These are phyloP conservation scores for Cubamyces lactineus DNA, from an alignment of 768 basidiomycete genomes.

Conservation along the genomic window DNA sequence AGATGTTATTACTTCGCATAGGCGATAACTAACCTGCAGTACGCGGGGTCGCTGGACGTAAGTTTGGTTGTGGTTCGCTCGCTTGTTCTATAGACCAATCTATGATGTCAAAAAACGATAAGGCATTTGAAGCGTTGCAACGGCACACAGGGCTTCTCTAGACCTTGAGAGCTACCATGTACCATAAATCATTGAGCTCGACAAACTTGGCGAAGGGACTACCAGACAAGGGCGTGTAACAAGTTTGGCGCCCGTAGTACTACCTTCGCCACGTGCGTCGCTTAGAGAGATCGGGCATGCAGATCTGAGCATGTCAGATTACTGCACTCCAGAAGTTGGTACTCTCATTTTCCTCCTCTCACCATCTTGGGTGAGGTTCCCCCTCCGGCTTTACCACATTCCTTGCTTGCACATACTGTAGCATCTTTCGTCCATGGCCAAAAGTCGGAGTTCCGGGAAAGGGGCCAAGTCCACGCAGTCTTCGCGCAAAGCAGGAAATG, in stretches of 20 bases:
- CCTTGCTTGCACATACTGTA: neutral
- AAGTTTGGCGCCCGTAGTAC: neutral
- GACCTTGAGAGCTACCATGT: too few species aligned
- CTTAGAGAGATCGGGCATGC: neutral
- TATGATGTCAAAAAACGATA: too few species aligned
- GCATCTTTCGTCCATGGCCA: neutral
- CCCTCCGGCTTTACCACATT: neutral
- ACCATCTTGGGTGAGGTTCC: neutral
- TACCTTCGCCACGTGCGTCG: neutral
- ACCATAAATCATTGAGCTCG: too few species aligned
- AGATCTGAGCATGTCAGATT: slow-evolving; percentile 5
- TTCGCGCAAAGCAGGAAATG: slow-evolving; percentile 38
- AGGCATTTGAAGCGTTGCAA: too few species aligned
- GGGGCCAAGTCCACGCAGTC: neutral
- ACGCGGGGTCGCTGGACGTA: too few species aligned
- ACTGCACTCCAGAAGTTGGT: neutral
- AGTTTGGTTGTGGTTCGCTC: too few species aligned
- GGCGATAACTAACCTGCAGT: too few species aligned
- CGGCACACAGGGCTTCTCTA: too few species aligned
- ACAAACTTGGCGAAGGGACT: too few species aligned
- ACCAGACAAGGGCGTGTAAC: too few species aligned
- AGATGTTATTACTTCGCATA: too few species aligned
- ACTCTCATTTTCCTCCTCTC: slow-evolving; percentile 2
- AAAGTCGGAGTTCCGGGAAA: slow-evolving; percentile 1
- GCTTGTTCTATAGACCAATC: too few species aligned